phyloP scores from a whole-genome alignment of 805 yeast genomes.

The Metschnikowia proteae region DNA sequence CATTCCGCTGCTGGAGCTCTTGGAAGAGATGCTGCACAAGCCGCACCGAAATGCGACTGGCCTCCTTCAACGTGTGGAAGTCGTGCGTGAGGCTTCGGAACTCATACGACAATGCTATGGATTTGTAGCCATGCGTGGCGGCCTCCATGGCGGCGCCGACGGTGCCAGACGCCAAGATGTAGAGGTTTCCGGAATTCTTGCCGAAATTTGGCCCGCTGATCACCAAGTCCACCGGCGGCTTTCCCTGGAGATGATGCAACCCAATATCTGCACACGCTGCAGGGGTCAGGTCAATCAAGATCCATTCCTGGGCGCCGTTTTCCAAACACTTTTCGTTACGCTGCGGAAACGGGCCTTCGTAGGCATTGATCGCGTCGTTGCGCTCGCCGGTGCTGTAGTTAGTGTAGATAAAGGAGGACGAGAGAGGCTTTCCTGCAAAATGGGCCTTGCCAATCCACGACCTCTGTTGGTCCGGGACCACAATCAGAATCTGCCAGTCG shows the following conservation, averaged over 20 bases:
- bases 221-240: constrained; percentile 75
- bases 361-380: constrained; percentile 41
- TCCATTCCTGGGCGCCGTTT: constrained; percentile 70
- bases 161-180: constrained; percentile 89
- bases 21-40: constrained; percentile 55
- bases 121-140: constrained; percentile 60
- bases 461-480: constrained; percentile 78
- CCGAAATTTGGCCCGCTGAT: constrained; percentile 96
- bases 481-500: constrained; percentile 81
- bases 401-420: constrained; percentile 63
- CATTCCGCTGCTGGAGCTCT: constrained; percentile 48
- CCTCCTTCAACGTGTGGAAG: constrained; percentile 50
- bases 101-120: constrained; percentile 87
- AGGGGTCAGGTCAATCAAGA: constrained; percentile 86
- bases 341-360: constrained; percentile 51
- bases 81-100: constrained; percentile 54
- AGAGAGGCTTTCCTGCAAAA: constrained; percentile 68
- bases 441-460: constrained; percentile 99
- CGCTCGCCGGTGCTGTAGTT: constrained; percentile 39
- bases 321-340: constrained; percentile 29
- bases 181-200: constrained; percentile 83
- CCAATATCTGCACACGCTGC: constrained; percentile 95
- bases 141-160: constrained; percentile 98
- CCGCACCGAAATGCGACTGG: constrained; percentile 63
- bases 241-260: constrained; percentile 56